Percentiles rank a stretch among this genome's conserved stretches.
These are phyloP conservation scores for Colletotrichum simmondsii DNA, from an alignment of 2,329 filamentous ascomycete genomes.

Conservation along the genomic window DNA sequence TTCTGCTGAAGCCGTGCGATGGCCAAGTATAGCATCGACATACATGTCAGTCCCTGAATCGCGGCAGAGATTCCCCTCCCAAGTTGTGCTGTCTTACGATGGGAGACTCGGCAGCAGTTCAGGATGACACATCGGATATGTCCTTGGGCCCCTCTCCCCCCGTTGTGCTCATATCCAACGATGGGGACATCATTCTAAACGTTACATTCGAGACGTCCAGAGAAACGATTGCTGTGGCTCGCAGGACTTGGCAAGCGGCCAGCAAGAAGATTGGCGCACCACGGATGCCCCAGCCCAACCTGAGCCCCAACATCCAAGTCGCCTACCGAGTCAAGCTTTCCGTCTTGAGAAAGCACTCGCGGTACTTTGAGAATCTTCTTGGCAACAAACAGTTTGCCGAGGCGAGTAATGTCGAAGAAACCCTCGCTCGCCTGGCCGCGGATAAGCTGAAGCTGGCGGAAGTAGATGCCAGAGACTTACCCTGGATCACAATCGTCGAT, in stretches of 20 bases:
- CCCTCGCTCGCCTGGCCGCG: constrained; percentile 61
- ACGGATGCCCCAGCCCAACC: constrained; percentile 41
- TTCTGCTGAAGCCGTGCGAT: neutral
- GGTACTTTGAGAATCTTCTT: constrained; percentile 77
- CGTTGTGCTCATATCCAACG: constrained; percentile 62
- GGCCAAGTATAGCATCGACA: neutral
- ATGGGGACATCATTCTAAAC: constrained; percentile 74
- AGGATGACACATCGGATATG: constrained; percentile 37
- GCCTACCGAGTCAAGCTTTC: constrained; percentile 71
- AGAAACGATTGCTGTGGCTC: constrained; percentile 58
- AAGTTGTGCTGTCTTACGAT: constrained; percentile 32
- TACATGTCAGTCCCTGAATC: constrained; percentile 19
- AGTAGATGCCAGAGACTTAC: constrained; percentile 64
- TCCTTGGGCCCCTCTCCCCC: constrained; percentile 41
- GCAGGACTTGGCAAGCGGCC: constrained; percentile 49
- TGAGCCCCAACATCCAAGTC: constrained; percentile 51
- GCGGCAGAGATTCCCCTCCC: constrained; percentile 6
- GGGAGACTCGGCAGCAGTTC: constrained; percentile 38
- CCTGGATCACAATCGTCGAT: constrained; percentile 72
- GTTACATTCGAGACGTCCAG: constrained; percentile 72
- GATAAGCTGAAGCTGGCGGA: constrained; percentile 59
- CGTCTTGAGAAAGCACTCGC: constrained; percentile 69
- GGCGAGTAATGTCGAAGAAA: constrained; percentile 62
- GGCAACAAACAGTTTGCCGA: constrained; percentile 73
- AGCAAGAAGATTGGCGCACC: constrained; percentile 42